These are phyloP conservation scores for Eutypa lata DNA, from an alignment of 2,329 filamentous ascomycete species.

Conservation along the genomic window DNA sequence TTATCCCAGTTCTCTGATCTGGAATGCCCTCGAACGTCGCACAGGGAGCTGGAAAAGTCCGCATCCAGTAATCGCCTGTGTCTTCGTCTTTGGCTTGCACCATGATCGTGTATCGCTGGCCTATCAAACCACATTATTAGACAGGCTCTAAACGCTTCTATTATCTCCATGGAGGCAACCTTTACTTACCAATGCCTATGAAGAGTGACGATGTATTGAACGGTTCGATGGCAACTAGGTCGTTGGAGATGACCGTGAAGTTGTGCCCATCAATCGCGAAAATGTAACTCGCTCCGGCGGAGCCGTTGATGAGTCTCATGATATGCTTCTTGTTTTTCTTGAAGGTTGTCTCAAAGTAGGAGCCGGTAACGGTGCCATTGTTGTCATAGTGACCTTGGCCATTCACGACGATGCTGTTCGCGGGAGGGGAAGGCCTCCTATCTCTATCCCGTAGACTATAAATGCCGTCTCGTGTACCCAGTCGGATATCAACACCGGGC, in stretches of 20 bases:
- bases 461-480: slow-evolving; percentile 37
- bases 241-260: slow-evolving; percentile 44
- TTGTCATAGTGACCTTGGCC: slow-evolving; percentile 26
- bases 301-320: slow-evolving; percentile 43
- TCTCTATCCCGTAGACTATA: slow-evolving; percentile 15
- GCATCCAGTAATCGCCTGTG: slow-evolving; percentile 23
- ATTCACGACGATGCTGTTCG: slow-evolving; percentile 33
- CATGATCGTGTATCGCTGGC: slow-evolving; percentile 25
- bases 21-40: slow-evolving; percentile 5
- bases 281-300: slow-evolving; percentile 39
- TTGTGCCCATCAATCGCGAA: slow-evolving; percentile 46
- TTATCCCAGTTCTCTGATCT: slow-evolving; percentile 20
- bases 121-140: too few relatives aligned
- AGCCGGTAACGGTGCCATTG: slow-evolving; percentile 12
- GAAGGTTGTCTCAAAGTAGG: slow-evolving; percentile 26
- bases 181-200: slow-evolving; percentile 37
- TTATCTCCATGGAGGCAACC: too few relatives aligned
- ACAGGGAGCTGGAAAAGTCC: slow-evolving; percentile 19
- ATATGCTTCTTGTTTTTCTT: slow-evolving; percentile 37
- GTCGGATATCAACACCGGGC: slow-evolving; percentile 44
- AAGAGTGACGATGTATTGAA: slow-evolving; percentile 44
- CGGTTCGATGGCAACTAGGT: slow-evolving; percentile 46
- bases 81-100: slow-evolving; percentile 18
- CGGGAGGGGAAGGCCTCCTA: background rate
- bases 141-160: too few relatives aligned